Evolutionary conservation across 2,329 filamentous ascomycete genomes (phyloP).

Genomic region (Exserohilum rostratum): DNA sequence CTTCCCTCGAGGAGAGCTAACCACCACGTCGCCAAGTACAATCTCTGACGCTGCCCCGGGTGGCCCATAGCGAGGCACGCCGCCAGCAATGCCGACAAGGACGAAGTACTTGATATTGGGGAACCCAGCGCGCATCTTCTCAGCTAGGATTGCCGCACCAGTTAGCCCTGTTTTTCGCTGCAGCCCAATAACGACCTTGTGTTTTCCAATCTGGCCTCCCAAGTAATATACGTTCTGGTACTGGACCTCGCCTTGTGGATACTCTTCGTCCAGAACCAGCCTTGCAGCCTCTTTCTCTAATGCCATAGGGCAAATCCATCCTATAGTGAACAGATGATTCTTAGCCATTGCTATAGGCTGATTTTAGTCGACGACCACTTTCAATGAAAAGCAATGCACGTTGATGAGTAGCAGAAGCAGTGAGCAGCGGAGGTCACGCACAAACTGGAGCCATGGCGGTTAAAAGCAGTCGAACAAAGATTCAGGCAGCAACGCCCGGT

Average conservation of each 20-base stretch:
- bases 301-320: conserved; percentile 43
- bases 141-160: conserved; percentile 13
- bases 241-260: conserved; percentile 19
- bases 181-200: conserved; percentile 20
- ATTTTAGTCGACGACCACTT: background rate
- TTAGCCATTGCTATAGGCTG: background rate
- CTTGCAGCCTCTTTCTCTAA: conserved; percentile 39
- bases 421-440: background rate
- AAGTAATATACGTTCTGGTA: conserved; percentile 10
- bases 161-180: conserved; percentile 11
- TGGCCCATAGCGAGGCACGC: conserved; percentile 24
- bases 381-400: background rate
- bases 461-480: background rate
- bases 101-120: conserved; percentile 22
- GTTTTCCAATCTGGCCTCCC: conserved; percentile 14
- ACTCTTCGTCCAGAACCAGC: conserved; percentile 38
- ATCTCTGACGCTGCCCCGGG: conserved; percentile 20
- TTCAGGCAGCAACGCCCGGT: background rate
- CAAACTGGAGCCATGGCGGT: background rate
- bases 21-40: conserved; percentile 28
- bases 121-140: conserved; percentile 20
- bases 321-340: conserved; percentile 33
- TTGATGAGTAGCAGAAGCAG: background rate
- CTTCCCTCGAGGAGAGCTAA: conserved; percentile 23
- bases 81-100: conserved; percentile 26